phyloP scores from a whole-genome alignment of 2,329 filamentous ascomycete genomes.

The Alternaria alternata region DNA sequence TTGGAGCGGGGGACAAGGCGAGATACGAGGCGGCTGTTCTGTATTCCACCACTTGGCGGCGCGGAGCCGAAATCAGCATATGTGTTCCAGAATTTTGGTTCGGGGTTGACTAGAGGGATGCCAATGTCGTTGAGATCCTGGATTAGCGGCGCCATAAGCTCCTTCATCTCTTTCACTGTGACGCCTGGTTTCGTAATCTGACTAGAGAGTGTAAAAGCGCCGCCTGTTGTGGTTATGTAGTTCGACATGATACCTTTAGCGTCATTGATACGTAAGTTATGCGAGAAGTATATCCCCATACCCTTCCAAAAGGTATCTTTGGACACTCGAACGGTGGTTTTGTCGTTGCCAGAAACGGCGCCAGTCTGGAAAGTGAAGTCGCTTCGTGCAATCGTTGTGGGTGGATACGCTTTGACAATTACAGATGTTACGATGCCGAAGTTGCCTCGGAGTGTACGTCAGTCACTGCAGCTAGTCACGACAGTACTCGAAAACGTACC shows the following conservation, averaged over 20 bases:
- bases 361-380: conserved; percentile 40
- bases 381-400: conserved; percentile 32
- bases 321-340: conserved; percentile 21
- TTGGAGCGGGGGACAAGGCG: neutral
- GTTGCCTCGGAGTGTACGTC: neutral
- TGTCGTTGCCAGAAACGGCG: conserved; percentile 28
- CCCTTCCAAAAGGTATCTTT: conserved; percentile 40
- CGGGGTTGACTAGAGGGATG: neutral
- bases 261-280: conserved; percentile 34
- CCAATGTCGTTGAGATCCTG: conserved; percentile 4
- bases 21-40: neutral
- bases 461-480: neutral
- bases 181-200: conserved; percentile 32
- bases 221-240: conserved; percentile 22
- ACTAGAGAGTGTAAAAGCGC: conserved; percentile 25
- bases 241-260: conserved; percentile 39
- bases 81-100: neutral
- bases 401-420: conserved; percentile 39
- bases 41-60: neutral
- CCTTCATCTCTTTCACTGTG: conserved; percentile 21
- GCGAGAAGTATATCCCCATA: conserved; percentile 30
- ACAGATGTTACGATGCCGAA: conserved; percentile 41
- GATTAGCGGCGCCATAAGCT: conserved; percentile 32
- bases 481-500: conserved; percentile 14
- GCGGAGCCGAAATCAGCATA: neutral